Evolutionary conservation across 2,329 filamentous ascomycete species (phyloP), one percentile per base, ranked within the genome.

Genomic region (Hymenoscyphus salicellus): DNA sequence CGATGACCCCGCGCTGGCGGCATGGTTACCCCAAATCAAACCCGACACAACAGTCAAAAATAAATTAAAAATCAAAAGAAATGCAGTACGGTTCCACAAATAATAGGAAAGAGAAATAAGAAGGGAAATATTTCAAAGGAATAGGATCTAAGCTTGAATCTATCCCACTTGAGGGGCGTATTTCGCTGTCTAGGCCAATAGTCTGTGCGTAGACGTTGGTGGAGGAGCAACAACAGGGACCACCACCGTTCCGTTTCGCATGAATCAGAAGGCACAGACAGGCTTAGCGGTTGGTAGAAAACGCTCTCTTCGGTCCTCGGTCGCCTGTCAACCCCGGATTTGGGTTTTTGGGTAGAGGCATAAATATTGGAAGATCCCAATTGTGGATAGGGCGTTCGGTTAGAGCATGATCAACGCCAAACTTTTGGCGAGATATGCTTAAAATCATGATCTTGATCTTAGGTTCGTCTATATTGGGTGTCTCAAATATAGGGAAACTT

Each of bases 161-260:
- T 52, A 52, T 52, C 41, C n/a, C 41, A 20, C 41, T 46, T 20
- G 41, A 46, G 41, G n/a, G 41, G 41, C 17, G 41, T 52, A 26
- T 52, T 26, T 52, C 20, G 46, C 11, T 52, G 46, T 52, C 46
- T 52, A 26, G 20, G 46, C 10, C 46, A 43, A 17, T 38, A 20
- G 62, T 64, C 62, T 33, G 56, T 57, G 62, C 62, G 62, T 28
- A 52, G 56, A 46, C 49, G 28, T 33, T 30, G 43, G 32, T 49
- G 46, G 23, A 55, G 60, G 49, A 41, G 28, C 36, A n/a, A 52
- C 28, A 57, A 58, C 36, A 7, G 55, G 58, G 33, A 36, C 17
- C 11, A 17, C 17, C 46, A 26, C 20, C 23, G 3, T 43, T 32
- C 49, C 14, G 57, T 56, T 63, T 63, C 62, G 57, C 62, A 63